phyloP scores from a whole-genome alignment of 2,329 filamentous ascomycete genomes.

The Hymenoscyphus repandus region DNA sequence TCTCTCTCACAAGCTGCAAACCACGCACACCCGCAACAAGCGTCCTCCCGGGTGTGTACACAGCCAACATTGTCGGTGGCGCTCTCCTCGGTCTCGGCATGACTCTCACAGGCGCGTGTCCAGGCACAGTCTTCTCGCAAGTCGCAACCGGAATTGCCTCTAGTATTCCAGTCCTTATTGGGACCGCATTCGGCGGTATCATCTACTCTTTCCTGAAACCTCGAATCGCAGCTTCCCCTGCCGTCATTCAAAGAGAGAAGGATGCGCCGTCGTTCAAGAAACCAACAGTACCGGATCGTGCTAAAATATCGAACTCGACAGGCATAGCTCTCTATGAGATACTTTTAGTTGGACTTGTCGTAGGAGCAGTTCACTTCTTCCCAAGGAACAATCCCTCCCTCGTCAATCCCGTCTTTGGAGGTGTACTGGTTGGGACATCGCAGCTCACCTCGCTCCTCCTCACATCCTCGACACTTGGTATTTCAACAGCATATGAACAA shows the following conservation, averaged over 20 bases:
- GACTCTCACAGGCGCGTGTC: constrained; percentile 58
- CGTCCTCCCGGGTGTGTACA: constrained; percentile 45
- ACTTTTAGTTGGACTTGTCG: constrained; percentile 16
- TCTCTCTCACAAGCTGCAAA: constrained; percentile 33
- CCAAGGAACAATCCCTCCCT: constrained; percentile 8
- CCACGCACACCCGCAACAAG: constrained; percentile 43
- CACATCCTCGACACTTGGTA: constrained; percentile 51
- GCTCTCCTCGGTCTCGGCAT: constrained; percentile 57
- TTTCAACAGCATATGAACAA: constrained; percentile 58
- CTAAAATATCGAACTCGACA: constrained; percentile 4
- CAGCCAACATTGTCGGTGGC: constrained; percentile 61
- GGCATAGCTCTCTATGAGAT: constrained; percentile 17
- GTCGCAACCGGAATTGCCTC: constrained; percentile 47
- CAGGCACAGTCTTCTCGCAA: constrained; percentile 60
- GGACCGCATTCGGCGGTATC: constrained; percentile 51
- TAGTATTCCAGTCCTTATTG: constrained; percentile 47
- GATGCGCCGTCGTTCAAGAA: neutral
- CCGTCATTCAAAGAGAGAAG: neutral
- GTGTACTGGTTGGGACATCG: constrained; percentile 51
- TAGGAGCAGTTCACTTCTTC: constrained; percentile 1
- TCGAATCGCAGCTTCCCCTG: neutral
- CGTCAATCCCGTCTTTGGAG: constrained; percentile 38
- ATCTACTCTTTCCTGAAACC: constrained; percentile 32
- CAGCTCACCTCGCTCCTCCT: constrained; percentile 52
- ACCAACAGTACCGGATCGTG: constrained; percentile 21